A percentile compares a stretch with the other conserved stretches of the same genome.
These are phyloP conservation scores for Phialophora tarda DNA, from an alignment of 2,329 filamentous ascomycete species.

Conservation along the genomic window DNA sequence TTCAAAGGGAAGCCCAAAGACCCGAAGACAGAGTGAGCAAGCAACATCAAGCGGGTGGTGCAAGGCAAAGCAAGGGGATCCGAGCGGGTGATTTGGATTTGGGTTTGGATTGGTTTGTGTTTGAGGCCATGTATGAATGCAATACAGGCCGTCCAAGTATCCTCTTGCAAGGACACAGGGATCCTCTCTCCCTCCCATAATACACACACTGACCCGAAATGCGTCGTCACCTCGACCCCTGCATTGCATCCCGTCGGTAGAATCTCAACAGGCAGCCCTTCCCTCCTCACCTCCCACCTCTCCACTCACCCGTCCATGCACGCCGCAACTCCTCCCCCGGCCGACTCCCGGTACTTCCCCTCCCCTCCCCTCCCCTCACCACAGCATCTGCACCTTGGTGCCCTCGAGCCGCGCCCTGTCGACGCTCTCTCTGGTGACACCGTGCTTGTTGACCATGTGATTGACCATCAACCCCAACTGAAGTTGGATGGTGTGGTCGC, in stretches of 20 bases:
- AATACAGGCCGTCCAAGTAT: not conserved
- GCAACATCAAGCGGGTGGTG: not conserved
- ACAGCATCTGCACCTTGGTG: not conserved
- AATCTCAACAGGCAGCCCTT: not conserved
- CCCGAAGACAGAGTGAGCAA: not conserved
- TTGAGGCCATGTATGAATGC: not conserved
- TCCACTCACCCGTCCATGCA: not conserved
- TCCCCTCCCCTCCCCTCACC: not conserved
- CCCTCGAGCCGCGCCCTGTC: not conserved
- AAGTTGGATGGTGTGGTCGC: not conserved
- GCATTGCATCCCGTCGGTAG: not conserved
- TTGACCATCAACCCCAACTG: not conserved
- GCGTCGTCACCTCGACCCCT: not conserved
- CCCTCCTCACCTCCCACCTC: not conserved
- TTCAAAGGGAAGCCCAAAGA: not conserved
- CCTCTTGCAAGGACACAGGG: not conserved
- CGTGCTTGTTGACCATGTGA: not conserved
- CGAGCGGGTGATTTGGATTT: too few relatives aligned
- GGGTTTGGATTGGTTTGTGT: not conserved
- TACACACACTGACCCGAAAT: not conserved
- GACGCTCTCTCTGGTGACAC: not conserved
- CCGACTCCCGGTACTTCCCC: not conserved
- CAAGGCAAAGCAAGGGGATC: not conserved
- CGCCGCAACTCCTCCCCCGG: not conserved
- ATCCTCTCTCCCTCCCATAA: not conserved